A percentile compares a stretch with the other conserved stretches of the same genome.
These are phyloP conservation scores for Aureobasidium sp. DNA, from an alignment of 2,329 filamentous ascomycete species.

Conservation along the genomic window DNA sequence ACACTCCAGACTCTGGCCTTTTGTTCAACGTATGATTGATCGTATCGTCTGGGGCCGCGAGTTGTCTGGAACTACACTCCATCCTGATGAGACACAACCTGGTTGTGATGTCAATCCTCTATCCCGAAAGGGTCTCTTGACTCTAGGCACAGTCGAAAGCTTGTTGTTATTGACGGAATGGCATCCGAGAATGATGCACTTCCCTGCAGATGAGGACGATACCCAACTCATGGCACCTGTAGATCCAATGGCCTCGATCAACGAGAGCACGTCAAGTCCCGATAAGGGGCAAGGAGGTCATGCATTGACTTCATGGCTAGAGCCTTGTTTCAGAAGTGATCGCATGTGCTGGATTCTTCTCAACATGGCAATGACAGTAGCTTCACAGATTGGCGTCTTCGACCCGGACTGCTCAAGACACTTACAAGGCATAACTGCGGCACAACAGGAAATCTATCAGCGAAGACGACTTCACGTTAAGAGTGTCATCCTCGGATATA, in stretches of 20 bases:
- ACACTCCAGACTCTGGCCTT: conserved; percentile 91
- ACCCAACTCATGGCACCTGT: conserved; percentile 58
- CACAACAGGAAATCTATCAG: conserved; percentile 66
- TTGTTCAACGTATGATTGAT: conserved; percentile 90
- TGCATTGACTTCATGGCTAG: conserved; percentile 89
- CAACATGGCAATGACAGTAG: conserved; percentile 79
- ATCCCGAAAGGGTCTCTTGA: conserved; percentile 62
- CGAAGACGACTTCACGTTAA: conserved; percentile 74
- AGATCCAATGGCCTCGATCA: conserved; percentile 59
- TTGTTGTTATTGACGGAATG: conserved; percentile 92
- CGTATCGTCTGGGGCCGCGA: conserved; percentile 93
- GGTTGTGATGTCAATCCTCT: conserved; percentile 57
- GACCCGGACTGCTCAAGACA: conserved; percentile 62
- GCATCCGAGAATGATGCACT: conserved; percentile 91
- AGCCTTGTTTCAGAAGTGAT: conserved; percentile 84
- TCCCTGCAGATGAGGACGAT: conserved; percentile 64
- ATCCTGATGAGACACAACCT: conserved; percentile 59
- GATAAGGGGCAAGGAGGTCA: conserved; percentile 62
- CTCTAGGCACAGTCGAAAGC: conserved; percentile 88
- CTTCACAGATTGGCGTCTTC: conserved; percentile 91
- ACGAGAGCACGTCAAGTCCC: conserved; percentile 35
- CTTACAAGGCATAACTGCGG: conserved; percentile 29
- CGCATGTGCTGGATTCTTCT: conserved; percentile 98
- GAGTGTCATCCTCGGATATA: conserved; percentile 78
- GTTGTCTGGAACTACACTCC: conserved; percentile 84